Base-by-base conservation (phyloP, 345 rosid genomes). In the Heritiera littoralis region DNA sequence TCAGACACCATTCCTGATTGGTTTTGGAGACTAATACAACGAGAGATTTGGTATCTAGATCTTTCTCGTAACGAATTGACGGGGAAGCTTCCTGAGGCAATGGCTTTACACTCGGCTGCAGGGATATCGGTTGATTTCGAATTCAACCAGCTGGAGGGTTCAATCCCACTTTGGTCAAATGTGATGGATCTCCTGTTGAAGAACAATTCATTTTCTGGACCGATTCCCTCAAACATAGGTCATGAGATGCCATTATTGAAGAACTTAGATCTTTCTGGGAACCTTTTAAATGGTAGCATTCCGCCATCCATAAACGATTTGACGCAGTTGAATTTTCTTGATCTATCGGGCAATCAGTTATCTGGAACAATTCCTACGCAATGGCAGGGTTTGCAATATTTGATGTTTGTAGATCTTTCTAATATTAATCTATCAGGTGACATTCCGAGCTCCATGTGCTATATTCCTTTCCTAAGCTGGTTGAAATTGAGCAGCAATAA, bases 1-100 rank as follows among this genome's bases (percentile, higher is more conserved):
- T 79, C 86, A n/a, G 82, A 58, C 40, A 48, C 72, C 14, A 66
- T 85, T 64, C 86, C 86, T 0, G 51, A 78, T 17, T 85, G 84
- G 88, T 77, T 86, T 3, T 83, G 83, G 88, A 76, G 77, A 7
- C 49, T 75, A 20, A 0, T 10, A 10, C 2, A 40, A 28, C 28
- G 0, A 23, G 9, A 10, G 15, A 61, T 66, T 20, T 79, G 41
- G 11, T 18, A 1, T 6, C 38, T 80, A 32, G 68, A 72, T 72
- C 46, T 80, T 23, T 35, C 77, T 64, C 7, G 23, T 7, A 83
- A 83, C 55, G 9, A 56, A 1, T 49, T 83, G 12, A 12, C 52
- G 0, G 85, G 81, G 12, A 65, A 10, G 40, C 18, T 82, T 12
- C 84, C 81, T 8, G 51, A 51, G 8, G 45, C 65, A 65, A 2